Evolutionary conservation across 192 early-diverging fungal species (phyloP), one percentile per base, ranked within the genome.

Genomic region (Coemansia sp.): DNA sequence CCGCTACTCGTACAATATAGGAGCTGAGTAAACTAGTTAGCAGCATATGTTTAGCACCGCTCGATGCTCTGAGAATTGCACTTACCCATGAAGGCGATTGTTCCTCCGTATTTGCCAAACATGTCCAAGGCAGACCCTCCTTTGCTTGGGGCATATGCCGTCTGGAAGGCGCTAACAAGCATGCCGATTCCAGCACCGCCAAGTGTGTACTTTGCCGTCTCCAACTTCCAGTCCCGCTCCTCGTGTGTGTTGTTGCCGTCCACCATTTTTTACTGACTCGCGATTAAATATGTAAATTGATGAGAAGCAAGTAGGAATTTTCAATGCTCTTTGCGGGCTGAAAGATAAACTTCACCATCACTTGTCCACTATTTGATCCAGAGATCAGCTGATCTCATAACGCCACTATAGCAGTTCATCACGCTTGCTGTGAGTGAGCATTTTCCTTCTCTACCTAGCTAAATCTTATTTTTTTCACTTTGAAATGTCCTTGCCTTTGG

Each of bases 21-120:
- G 32, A 5, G 5, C 5, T 1, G 9, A 24, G 3, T 17, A n/a
- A 8, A 22, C 31, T 27, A 22, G 53, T 50, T 39, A 51, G 41
- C 15, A 65, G 10, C n/a, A n/a, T 22, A 31, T 48, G 31, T 5
- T n/a, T 6, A n/a, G 62, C 19, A 15, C 13, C 45, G 22, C 41
- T 41, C 32, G 27, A 36, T 34, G 31, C n/a, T 13, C 19, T n/a
- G 3, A 50, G 19, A 50, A 9, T 6, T 10, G 46, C 34, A 63
- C 81, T 80, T 89, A 91, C 90, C 90, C 86, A 91, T 88, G 66
- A 85, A 82, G 40, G 81, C 86, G 46, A 92, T 86, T 55, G 89
- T 89, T 42, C 86, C 71, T 63, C 91, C 89, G 61, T 85, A 86
- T 73, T 86, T 74, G 31, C 85, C 84, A 64, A 91, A 71, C 29